Percentiles rank a stretch among this genome's conserved stretches.
Conservation (phyloP, 345 rosid genomes). For the Laguncularia racemosa region DNA sequence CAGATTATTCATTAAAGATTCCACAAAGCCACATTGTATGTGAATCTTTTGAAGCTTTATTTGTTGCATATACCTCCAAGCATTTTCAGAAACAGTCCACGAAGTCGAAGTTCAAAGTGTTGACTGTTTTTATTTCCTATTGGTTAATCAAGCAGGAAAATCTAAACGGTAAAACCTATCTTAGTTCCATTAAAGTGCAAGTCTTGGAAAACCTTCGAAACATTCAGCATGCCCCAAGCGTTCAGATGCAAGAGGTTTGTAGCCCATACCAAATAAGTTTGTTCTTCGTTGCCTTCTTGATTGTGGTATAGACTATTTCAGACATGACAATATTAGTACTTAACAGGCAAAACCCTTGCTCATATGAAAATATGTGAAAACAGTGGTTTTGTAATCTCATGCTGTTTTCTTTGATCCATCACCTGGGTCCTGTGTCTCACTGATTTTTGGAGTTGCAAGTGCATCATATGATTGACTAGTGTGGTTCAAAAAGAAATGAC, state of each 20-base stretch:
- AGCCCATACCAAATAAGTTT: background rate
- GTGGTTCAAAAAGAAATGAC: no score
- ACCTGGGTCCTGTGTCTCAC: no score
- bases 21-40: constrained; percentile 82
- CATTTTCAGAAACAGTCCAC: background rate
- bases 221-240: constrained; percentile 95
- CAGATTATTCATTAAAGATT: constrained; percentile 75
- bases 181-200: constrained; percentile 77
- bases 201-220: constrained; percentile 80
- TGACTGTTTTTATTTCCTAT: constrained; percentile 4
- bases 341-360: no score
- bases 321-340: no score
- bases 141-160: constrained; percentile 62
- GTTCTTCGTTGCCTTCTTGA: background rate
- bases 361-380: no score
- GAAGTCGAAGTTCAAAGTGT: background rate
- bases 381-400: no score
- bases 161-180: constrained; percentile 76
- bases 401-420: no score
- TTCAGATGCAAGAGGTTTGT: constrained; percentile 95
- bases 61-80: no score
- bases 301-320: background rate
- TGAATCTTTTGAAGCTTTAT: constrained; percentile 3
- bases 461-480: no score
- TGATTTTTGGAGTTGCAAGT: no score